Percentiles rank a stretch among this genome's conserved stretches.
These are phyloP conservation scores for Fusarium kyushuense DNA, from an alignment of 2,329 filamentous ascomycete genomes.

Conservation along the genomic window DNA sequence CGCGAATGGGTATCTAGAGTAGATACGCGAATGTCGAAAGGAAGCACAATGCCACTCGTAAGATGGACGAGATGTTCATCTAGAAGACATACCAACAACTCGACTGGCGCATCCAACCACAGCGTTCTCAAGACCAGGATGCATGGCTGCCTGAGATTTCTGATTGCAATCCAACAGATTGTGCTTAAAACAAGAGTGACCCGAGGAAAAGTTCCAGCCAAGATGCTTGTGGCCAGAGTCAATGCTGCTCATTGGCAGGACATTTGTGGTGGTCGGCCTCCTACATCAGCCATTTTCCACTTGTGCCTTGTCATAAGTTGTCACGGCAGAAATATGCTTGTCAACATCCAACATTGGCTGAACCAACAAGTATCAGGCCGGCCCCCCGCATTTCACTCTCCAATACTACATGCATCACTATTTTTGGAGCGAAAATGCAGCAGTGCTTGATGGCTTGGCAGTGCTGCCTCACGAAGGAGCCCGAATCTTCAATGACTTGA, in stretches of 20 bases:
- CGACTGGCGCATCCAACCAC: neutral
- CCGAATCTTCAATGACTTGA: too few species aligned
- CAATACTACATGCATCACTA: accelerated
- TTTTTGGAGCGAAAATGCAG: neutral
- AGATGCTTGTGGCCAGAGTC: too few species aligned
- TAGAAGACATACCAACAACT: neutral
- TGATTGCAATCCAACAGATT: neutral
- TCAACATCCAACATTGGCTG: too few species aligned
- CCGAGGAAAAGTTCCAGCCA: neutral
- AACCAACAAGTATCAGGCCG: too few species aligned
- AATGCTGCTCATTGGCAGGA: neutral
- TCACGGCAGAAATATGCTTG: neutral
- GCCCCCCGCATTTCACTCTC: neutral
- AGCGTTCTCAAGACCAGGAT: too few species aligned
- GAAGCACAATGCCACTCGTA: accelerated
- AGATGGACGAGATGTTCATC: neutral
- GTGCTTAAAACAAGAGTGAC: neutral
- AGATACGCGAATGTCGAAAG: neutral
- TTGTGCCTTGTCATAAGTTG: accelerated
- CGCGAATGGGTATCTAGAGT: neutral
- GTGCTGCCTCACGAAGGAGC: too few species aligned
- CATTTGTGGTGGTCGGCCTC: neutral
- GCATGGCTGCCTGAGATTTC: neutral
- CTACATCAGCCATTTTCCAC: neutral
- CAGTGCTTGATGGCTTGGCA: neutral